phyloP scores from a whole-genome alignment of 1,284 basidiomycete species.

The Trichosporon ovoides region DNA sequence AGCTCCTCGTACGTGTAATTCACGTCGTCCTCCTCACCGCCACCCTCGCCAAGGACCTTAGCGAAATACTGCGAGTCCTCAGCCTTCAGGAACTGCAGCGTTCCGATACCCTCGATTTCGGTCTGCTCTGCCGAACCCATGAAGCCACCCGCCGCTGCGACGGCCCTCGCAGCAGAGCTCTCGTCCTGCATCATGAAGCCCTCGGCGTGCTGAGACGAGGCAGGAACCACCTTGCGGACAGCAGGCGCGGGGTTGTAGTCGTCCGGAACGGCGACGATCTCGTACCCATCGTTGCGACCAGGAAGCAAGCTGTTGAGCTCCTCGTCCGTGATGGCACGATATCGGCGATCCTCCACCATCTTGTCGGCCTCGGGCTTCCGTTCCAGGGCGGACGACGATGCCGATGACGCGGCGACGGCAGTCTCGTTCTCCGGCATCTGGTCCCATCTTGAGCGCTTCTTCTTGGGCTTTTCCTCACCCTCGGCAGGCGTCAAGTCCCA shows the following conservation, averaged over 20 bases:
- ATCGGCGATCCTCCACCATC: conserved; percentile 93
- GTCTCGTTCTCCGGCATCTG: conserved; percentile 42
- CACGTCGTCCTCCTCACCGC: conserved; percentile 80
- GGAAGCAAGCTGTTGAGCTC: conserved; percentile 91
- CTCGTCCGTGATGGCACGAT: conserved; percentile 89
- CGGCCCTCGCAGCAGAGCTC: conserved; percentile 75
- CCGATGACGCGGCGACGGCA: conserved; percentile 50
- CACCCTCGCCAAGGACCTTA: conserved; percentile 79
- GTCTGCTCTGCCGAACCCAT: conserved; percentile 88
- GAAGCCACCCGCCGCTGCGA: conserved; percentile 78
- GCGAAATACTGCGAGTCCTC: conserved; percentile 98
- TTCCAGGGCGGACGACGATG: conserved; percentile 53
- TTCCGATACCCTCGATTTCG: conserved; percentile 96
- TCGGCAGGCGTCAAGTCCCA: conserved; percentile 82
- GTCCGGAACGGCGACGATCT: conserved; percentile 85
- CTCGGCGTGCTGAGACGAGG: conserved; percentile 57
- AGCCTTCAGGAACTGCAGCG: conserved; percentile 94
- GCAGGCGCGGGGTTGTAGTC: conserved; percentile 75
- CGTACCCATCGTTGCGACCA: conserved; percentile 66
- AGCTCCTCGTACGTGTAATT: conserved; percentile 90
- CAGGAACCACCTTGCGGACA: conserved; percentile 50
- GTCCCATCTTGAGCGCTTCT: conserved; percentile 62
- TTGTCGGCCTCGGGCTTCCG: conserved; percentile 54
- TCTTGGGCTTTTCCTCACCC: conserved; percentile 58
- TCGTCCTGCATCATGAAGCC: conserved; percentile 97